Percentiles rank a stretch among this genome's conserved stretches.
These are phyloP conservation scores for Suillus variegatus DNA, from an alignment of 768 basidiomycete genomes.

Conservation along the genomic window DNA sequence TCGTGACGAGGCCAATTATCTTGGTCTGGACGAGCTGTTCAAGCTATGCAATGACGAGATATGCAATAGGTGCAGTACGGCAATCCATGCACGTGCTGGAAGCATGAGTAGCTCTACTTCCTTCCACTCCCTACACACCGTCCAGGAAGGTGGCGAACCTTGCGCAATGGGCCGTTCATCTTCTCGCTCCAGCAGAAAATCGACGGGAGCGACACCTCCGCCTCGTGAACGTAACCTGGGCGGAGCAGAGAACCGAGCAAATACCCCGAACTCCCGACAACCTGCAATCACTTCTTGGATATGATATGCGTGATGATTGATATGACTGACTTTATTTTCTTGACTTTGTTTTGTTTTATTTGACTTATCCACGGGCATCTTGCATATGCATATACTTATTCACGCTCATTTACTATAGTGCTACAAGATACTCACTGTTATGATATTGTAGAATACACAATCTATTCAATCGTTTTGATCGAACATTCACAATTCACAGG, in stretches of 20 bases:
- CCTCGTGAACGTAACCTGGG: constrained; percentile 22
- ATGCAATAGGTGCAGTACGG: constrained; percentile 45
- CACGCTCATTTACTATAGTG: constrained; percentile 1
- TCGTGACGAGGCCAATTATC: constrained; percentile 76
- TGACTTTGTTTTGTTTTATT: neutral
- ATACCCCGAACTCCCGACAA: neutral
- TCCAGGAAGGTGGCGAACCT: constrained; percentile 54
- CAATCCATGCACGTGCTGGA: constrained; percentile 40
- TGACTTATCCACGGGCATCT: neutral
- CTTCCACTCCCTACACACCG: constrained; percentile 58
- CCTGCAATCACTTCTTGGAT: constrained; percentile 1
- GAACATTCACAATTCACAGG: neutral
- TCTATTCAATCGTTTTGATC: neutral
- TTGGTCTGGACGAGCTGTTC: constrained; percentile 66
- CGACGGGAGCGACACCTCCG: neutral
- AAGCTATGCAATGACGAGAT: constrained; percentile 71
- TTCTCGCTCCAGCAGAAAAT: constrained; percentile 3
- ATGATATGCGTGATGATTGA: neutral
- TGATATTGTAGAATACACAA: neutral
- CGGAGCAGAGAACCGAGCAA: constrained; percentile 3
- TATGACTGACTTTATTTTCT: neutral
- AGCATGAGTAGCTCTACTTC: constrained; percentile 50
- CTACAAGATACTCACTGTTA: neutral
- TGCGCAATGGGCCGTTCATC: constrained; percentile 14
- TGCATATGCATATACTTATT: constrained; percentile 7